Evolutionary conservation across 176 grass and related monocot species (phyloP), one percentile per base, ranked within the genome.

Genomic region (Cenchrus purpureus): DNA sequence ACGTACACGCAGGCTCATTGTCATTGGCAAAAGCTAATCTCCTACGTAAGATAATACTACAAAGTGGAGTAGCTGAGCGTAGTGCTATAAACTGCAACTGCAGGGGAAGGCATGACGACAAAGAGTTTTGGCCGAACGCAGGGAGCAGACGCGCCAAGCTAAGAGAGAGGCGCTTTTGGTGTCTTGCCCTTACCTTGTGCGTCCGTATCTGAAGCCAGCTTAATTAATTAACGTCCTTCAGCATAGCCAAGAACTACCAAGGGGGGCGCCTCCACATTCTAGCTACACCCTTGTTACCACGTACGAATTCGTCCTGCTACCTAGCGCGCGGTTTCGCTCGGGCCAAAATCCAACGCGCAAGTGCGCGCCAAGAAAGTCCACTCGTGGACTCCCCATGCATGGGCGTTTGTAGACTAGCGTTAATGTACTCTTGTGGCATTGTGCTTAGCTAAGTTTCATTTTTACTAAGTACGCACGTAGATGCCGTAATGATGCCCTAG

Each of bases 181-280:
- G 31, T 32, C 31, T 32, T 32, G 31, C 31, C 31, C 3, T 40
- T 40, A 2, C 37, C 37, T 40, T 40, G 37, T 40, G 37, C 37
- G 37, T 40, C 37, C 37, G 37, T 40, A 40, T 40, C 37, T 40
- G 37, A 40, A 40, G 37, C 37, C 3, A 40, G 37, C 37, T 40
- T 40, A 40, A 40, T 40, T 40, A 40, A 40, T 40, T 40, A 40
- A 40, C 37, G 37, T 40, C 37, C 37, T 40, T 40, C 3, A 40
- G 25, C 88, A 71, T 71, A 40, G 56, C 45, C 88, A 82, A 86
- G 71, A 80, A 71, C 74, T 43, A 85, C 70, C 54, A 63, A 85
- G 76, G 74, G 4, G 22, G 22, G 22, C 22, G 22, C 22, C 51
- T 63, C 82, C 14, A 56, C 3, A 40, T 40, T 40, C 37, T 40